Conservation (phyloP, 768 basidiomycete genomes). For the Cubamyces sp. region DNA sequence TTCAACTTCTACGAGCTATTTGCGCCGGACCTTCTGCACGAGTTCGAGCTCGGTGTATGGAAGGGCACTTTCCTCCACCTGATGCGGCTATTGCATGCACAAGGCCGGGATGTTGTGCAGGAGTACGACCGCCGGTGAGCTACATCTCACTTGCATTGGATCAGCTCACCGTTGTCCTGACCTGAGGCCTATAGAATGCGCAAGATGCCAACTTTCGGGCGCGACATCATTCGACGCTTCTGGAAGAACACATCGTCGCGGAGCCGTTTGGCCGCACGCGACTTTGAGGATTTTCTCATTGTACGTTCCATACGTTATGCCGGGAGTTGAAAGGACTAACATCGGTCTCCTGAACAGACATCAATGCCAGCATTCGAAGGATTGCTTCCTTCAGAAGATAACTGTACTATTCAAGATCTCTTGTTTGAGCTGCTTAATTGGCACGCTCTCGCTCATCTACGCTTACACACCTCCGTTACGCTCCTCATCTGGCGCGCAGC, state of each 20-base stretch:
- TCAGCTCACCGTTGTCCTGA: too few relatives aligned
- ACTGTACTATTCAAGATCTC: slow-evolving; percentile 35
- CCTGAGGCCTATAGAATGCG: slow-evolving; percentile 22
- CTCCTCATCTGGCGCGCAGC: slow-evolving; percentile 31
- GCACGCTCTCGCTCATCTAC: slow-evolving; percentile 46
- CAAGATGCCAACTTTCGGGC: slow-evolving; percentile 28
- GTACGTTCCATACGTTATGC: slow-evolving; percentile 29
- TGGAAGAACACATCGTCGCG: slow-evolving; percentile 28
- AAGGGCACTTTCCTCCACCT: slow-evolving; percentile 35
- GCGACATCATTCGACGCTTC: slow-evolving; percentile 31
- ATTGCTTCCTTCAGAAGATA: slow-evolving; percentile 27
- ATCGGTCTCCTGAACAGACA: slow-evolving; percentile 29
- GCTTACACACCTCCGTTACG: slow-evolving; percentile 42
- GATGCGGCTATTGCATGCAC: slow-evolving; percentile 26
- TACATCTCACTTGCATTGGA: too few relatives aligned
- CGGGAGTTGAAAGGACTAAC: neutral
- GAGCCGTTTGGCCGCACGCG: slow-evolving; percentile 34
- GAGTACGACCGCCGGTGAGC: slow-evolving; percentile 24
- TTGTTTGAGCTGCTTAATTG: slow-evolving; percentile 39
- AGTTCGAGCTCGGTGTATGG: slow-evolving; percentile 41
- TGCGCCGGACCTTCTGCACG: slow-evolving; percentile 38
- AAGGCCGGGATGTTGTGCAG: neutral
- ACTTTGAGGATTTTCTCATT: slow-evolving; percentile 36
- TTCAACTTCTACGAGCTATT: slow-evolving; percentile 36
- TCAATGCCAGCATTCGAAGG: slow-evolving; percentile 43